Evolutionary conservation across 164 flowering plant genomes (phyloP), one percentile per base, ranked within the genome.

Genomic region (Magnolia sinica): DNA sequence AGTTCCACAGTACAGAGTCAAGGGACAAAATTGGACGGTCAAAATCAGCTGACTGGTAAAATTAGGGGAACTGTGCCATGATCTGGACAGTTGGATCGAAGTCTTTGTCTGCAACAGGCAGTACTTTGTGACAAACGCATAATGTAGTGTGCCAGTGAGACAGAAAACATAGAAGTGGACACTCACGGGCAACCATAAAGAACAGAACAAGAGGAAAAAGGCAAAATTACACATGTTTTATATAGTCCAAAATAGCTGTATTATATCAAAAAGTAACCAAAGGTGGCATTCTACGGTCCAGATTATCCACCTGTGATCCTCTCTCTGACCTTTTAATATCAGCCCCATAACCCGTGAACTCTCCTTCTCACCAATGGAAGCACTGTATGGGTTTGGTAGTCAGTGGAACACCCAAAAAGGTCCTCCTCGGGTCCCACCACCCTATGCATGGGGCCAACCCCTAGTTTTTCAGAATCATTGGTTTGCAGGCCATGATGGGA

Each of bases 281-380:
- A 71, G 50, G 31, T 29, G 9, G 52, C 75, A 74, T 71, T 72
- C 68, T 85, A 88, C 85, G 87, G 91, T 80, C 76, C 77, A 74
- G 3, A 85, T 84, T 86, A 78, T 74, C 80, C 73, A 61, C 81
- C 76, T 84, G 87, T 87, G 86, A 84, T 67, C 51, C 74, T 52
- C 68, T 24, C 78, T 72, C 83, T 77, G 31, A 78, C 74, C 78
- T 75, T 81, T 73, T 73, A 29, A 71, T 73, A 8, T 13, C 83
- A 81, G 79, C 70, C 61, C 81, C 79, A 83, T 66, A 83, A 72
- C 93, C 96, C 96, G 93, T 91, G 96, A 91, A 79, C 85, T 76
- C 85, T 76, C 74, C 77, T 79, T 55, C 61, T 5, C 45, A 37
- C 45, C 45, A 37, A 37, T 37, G 45, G 45, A 37, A 55, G 18